A percentile compares a stretch with the other conserved stretches of the same genome.
Conservation (phyloP, 768 basidiomycete genomes). For the Solioccasus polychromus region DNA sequence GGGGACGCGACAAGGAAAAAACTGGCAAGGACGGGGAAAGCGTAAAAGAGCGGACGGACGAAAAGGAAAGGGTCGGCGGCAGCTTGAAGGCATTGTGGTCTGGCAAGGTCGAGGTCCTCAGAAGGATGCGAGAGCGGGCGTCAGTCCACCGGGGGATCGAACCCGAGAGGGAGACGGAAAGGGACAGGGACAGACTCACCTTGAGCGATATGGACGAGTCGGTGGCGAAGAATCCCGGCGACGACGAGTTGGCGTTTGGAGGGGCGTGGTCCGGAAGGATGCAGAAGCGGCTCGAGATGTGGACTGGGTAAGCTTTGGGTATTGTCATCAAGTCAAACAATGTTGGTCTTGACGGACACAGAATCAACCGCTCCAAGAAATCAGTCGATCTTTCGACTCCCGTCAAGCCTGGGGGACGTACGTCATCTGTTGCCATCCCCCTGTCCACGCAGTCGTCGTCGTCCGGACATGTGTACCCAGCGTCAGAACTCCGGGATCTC, state of each 20-base stretch:
- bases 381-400: conserved; percentile 27
- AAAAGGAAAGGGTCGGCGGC: conserved; percentile 34
- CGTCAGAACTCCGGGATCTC: conserved; percentile 25
- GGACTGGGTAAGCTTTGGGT: conserved; percentile 41
- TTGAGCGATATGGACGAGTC: conserved; percentile 32
- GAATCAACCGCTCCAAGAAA: conserved; percentile 35
- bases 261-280: conserved; percentile 42
- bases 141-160: conserved; percentile 24
- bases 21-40: conserved; percentile 35
- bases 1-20: conserved; percentile 37
- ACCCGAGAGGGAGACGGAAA: conserved; percentile 29
- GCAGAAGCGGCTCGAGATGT: conserved; percentile 47
- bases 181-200: conserved; percentile 26
- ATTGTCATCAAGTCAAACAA: not conserved
- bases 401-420: conserved; percentile 19
- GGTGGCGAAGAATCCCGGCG: conserved; percentile 20
- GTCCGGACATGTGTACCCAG: conserved; percentile 27
- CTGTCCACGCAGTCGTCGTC: conserved; percentile 35
- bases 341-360: conserved; percentile 16
- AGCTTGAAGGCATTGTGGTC: conserved; percentile 35
- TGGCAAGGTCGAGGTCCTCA: conserved; percentile 28
- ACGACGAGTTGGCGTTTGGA: conserved; percentile 33
- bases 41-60: conserved; percentile 28
- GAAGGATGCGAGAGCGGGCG: conserved; percentile 28
- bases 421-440: conserved; percentile 29